Evolutionary conservation across 208 protist species (phyloP), one percentile per base, ranked within the genome.

Genomic region (Trypanosoma theileri): DNA sequence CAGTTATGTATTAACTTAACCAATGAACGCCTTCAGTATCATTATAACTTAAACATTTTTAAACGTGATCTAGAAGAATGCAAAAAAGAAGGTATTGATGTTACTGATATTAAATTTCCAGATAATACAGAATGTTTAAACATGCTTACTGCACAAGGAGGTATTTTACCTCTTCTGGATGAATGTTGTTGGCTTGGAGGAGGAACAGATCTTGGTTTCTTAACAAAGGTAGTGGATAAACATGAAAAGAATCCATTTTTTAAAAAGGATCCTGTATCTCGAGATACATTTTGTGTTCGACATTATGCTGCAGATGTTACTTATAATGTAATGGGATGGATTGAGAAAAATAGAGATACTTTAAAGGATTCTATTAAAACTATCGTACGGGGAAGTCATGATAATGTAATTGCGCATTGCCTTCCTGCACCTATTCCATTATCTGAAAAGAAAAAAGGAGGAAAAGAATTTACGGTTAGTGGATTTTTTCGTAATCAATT

Each of bases 1-100:
- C 73, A 79, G 54, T 26, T 79, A 48, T 80, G 75, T 54, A 80
- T 80, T 54, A 80, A 80, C 51, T 66, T 80, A 41, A 61, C 64
- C 4, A 80, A 80, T 52, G 75, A 80, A 46, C 48, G 59, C 17
- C 61, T 80, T 48, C 71, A 80, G 69, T 73, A 89, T 42, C 74
- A 88, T 66, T 95, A 94, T 79, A 95, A 94, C 67, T 63, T 85
- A 31, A 81, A 93, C 60, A 91, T 93, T 57, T 96, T 94, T 61
- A 77, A 76, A 45, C 45, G 66, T 17, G 86, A 94, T 60, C 88
- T 94, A 76, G 77, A 85, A 19, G 54, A 83, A 4, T 79, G 81
- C 26, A 58, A 44, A n/a, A 62, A 85, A 81, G 83, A 75, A 83
- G 64, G 88, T 42, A 91, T 97, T 45, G 84, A 93, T 59, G 90